Evolutionary conservation across 164 flowering plant species (phyloP), one percentile per base, ranked within the genome.

Genomic region (Pachysandra terminalis): DNA sequence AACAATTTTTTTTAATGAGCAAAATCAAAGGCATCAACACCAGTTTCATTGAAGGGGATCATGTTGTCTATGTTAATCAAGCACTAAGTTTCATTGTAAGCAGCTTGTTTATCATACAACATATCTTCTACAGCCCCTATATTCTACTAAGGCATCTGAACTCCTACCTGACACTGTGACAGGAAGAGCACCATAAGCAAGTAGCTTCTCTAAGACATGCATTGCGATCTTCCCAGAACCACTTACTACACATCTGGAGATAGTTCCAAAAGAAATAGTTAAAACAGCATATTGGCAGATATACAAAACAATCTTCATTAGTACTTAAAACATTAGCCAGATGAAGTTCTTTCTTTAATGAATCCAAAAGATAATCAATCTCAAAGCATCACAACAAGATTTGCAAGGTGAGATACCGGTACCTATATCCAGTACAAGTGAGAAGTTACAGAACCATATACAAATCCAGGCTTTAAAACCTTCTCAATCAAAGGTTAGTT

Each of bases 151-250:
- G 53, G 63, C 65, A 65, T 52, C 63, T 22, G 19, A 70, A 48
- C 48, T 60, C 25, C 63, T 80, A 93, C 99, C 99, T 60, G 99
- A 96, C 57, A 96, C 85, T 52, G 98, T 81, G 68, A 93, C 76
- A 9, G 99, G 96, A 65, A 93, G 45, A 65, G 99, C 99, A 55
- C 94, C 97, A 80, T 80, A 88, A 35, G 91, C 93, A 71, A 84
- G 77, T 63, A 96, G 96, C 82, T 93, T 96, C 75, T 96, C 98
- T 40, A 91, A 64, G 63, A 96, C 97, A 78, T 96, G 97, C 94
- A 96, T 77, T 66, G 99, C 93, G 69, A 93, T 90, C 87, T 96
- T 96, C 74, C 99, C 99, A 59, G 91, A 91, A 56, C 99, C 99
- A 81, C 95, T 96, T 52, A 96, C 91, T 26, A 69, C 90, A 78